Conservation (phyloP, 2,329 filamentous ascomycete species). For the Beauveria sp. region DNA sequence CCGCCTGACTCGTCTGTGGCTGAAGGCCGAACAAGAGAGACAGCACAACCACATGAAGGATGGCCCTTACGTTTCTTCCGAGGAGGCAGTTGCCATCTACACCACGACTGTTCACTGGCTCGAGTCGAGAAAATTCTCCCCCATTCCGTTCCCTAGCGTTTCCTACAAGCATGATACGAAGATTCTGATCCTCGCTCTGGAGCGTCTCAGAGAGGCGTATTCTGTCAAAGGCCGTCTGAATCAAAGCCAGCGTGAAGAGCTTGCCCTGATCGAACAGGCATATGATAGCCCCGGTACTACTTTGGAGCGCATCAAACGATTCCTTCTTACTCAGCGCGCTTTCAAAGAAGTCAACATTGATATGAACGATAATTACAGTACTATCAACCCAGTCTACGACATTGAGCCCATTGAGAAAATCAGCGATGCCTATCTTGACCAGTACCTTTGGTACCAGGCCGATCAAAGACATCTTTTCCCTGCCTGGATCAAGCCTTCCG, state of each 20-base stretch:
- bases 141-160: constrained; percentile 96
- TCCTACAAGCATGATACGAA: constrained; percentile 99
- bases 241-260: constrained; percentile 92
- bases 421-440: constrained; percentile 95
- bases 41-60: constrained; percentile 99
- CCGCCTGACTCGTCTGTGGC: constrained; percentile 86
- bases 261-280: constrained; percentile 94
- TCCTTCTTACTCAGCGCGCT: constrained; percentile 89
- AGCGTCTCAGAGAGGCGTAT: constrained; percentile 89
- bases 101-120: constrained; percentile 98
- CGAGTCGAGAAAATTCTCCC: constrained; percentile 95
- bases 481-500: constrained; percentile 97
- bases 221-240: constrained; percentile 96
- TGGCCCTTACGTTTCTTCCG: constrained; percentile 94
- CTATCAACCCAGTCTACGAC: constrained; percentile 97
- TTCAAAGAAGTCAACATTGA: constrained; percentile 99
- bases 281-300: constrained; percentile 98
- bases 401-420: constrained; percentile 99
- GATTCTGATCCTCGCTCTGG: constrained; percentile 90
- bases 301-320: constrained; percentile 91
- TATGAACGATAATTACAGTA: constrained; percentile 99
- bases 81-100: constrained; percentile 97
- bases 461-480: constrained; percentile 96
- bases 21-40: constrained; percentile 95
- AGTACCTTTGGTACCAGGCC: constrained; percentile 98